These are phyloP conservation scores for Plantago lanceolata DNA, from an alignment of 305 asterid species.

Conservation along the genomic window DNA sequence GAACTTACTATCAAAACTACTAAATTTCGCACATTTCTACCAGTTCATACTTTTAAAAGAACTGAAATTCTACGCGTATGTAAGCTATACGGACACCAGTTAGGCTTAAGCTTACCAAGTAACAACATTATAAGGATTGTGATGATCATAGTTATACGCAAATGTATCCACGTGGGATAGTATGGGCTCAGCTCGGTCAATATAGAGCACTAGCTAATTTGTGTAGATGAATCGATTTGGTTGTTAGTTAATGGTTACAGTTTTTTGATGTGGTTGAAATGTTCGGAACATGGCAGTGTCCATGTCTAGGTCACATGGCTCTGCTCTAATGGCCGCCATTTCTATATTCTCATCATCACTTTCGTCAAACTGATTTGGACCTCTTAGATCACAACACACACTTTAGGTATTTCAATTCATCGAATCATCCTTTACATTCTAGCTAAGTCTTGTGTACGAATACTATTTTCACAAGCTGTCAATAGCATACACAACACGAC, in stretches of 20 bases:
- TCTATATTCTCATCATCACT: conserved; percentile 20
- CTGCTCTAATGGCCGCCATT: conserved; percentile 26
- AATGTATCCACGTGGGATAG: conserved; percentile 45
- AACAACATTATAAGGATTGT: no score
- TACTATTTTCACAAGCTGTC: background rate
- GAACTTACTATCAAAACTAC: no score
- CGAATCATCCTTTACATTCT: no score
- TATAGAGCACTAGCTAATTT: background rate
- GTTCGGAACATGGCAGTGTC: conserved; percentile 26
- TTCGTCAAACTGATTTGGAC: background rate
- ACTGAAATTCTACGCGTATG: no score
- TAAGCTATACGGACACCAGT: no score
- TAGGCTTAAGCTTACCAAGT: no score
- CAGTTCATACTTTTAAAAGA: no score
- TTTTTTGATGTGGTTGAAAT: conserved; percentile 25
- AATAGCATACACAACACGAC: background rate
- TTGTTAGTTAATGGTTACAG: conserved; percentile 8
- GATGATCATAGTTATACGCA: no score
- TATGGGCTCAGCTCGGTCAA: conserved; percentile 24
- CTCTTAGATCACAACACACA: background rate
- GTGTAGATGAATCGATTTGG: background rate
- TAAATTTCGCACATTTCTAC: no score
- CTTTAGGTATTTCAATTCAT: no score
- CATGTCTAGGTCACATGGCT: conserved; percentile 44
- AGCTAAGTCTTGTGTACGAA: background rate